Percentiles rank a stretch among this genome's conserved stretches.
Evolutionary conservation across 2,329 filamentous ascomycete species (phyloP).

Genomic region (Colletotrichum phormii): DNA sequence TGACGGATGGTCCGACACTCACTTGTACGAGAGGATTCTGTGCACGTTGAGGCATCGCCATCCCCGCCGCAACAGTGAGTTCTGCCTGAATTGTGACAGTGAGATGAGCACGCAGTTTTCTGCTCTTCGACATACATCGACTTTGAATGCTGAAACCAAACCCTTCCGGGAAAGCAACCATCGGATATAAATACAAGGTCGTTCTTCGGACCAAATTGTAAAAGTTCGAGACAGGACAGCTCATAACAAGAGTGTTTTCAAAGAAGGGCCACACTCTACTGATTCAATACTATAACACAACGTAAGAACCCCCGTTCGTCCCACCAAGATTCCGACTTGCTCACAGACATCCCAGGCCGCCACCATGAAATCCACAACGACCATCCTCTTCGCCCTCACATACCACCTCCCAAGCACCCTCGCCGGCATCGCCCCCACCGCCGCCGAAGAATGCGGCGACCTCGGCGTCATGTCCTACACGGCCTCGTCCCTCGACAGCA

Average conservation of each 20-base stretch:
- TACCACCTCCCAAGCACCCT: not conserved
- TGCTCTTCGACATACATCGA: not conserved
- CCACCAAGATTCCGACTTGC: not conserved
- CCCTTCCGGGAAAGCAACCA: not conserved
- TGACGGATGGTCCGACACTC: not conserved
- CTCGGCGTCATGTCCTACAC: constrained; percentile 13
- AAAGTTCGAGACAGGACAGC: not conserved
- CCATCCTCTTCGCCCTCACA: not conserved
- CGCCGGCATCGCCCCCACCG: not conserved
- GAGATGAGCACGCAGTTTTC: not conserved
- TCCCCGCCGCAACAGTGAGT: not conserved
- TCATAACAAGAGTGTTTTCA: not conserved
- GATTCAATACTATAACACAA: not conserved
- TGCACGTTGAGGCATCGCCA: not conserved
- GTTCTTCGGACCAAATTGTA: not conserved
- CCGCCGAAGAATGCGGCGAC: not conserved
- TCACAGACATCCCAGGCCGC: not conserved
- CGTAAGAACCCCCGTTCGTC: not conserved
- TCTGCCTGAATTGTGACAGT: not conserved
- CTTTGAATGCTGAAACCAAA: too few relatives aligned
- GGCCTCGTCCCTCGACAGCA: not conserved
- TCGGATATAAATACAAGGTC: not conserved
- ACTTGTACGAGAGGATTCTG: not conserved
- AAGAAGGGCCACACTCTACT: not conserved
- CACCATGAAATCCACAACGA: not conserved